Conservation (phyloP, 2,329 filamentous ascomycete species). For the Phyllosticta citribraziliensis region DNA sequence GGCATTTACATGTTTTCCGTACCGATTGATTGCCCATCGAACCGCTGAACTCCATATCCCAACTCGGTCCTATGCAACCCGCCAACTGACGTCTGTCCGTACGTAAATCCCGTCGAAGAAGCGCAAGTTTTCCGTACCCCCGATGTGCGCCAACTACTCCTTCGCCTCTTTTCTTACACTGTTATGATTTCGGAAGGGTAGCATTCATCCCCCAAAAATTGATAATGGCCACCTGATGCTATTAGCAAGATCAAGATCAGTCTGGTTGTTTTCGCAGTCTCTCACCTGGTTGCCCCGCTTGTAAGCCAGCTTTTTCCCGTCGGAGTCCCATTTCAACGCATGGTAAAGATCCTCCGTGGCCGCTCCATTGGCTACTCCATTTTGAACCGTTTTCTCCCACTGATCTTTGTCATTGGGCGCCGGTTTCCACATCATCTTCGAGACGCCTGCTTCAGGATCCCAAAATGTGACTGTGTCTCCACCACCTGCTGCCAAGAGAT, state of each 20-base stretch:
- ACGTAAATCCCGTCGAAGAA: neutral
- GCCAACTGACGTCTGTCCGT: neutral
- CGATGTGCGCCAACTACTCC: neutral
- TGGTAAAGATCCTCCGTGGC: constrained; percentile 17
- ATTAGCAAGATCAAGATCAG: neutral
- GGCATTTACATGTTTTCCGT: neutral
- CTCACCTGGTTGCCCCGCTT: constrained; percentile 28
- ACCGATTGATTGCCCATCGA: neutral
- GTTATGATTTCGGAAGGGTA: constrained; percentile 4
- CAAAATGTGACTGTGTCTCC: constrained; percentile 37
- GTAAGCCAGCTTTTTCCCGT: constrained; percentile 27
- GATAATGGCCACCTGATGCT: constrained; percentile 25
- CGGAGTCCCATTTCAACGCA: constrained; percentile 28
- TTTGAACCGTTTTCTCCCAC: constrained; percentile 11
- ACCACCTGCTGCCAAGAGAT: constrained; percentile 34
- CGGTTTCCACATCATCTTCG: constrained; percentile 25
- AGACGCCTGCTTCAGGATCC: constrained; percentile 26
- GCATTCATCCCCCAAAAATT: constrained; percentile 18
- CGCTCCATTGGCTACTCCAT: constrained; percentile 19
- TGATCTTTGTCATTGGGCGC: constrained; percentile 13
- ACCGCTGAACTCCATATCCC: neutral
- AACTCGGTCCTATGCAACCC: neutral
- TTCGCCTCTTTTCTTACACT: neutral
- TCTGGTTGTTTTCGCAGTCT: neutral
- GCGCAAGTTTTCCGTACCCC: neutral